Evolutionary conservation across 805 yeast species (phyloP).

Genomic region (Cyberlindnera saturnus): DNA sequence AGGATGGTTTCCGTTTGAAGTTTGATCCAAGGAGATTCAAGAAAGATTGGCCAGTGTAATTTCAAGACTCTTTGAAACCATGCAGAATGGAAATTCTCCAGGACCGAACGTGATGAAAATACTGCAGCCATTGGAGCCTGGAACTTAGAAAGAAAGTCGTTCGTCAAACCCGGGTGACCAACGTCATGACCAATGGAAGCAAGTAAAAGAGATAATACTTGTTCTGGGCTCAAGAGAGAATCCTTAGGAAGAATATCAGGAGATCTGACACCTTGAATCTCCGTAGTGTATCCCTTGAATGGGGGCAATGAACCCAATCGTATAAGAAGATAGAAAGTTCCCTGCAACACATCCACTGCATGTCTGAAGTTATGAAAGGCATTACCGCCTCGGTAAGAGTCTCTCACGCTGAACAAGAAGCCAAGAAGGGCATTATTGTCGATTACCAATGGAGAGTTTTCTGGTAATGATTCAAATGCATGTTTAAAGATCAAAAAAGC

Average conservation of each 20-base stretch:
- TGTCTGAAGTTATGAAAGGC: conserved; percentile 95
- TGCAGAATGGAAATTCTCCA: conserved; percentile 78
- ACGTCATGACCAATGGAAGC: conserved; percentile 94
- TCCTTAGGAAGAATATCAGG: background rate
- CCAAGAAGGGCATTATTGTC: conserved; percentile 44
- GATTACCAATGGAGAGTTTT: conserved; percentile 10
- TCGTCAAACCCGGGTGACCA: conserved; percentile 96
- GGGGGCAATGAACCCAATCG: conserved; percentile 22
- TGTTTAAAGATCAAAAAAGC: conserved; percentile 48
- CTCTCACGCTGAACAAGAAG: conserved; percentile 62
- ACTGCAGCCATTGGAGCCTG: conserved; percentile 57
- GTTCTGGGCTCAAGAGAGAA: conserved; percentile 28
- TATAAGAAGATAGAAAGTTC: conserved; percentile 60
- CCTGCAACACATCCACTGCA: conserved; percentile 93
- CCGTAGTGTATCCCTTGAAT: conserved; percentile 16
- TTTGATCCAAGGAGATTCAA: conserved; percentile 19
- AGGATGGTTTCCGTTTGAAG: conserved; percentile 41
- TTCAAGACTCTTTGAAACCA: conserved; percentile 48
- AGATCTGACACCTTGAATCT: background rate
- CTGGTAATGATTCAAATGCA: conserved; percentile 28
- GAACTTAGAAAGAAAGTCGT: conserved; percentile 55
- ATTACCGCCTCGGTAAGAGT: conserved; percentile 76
- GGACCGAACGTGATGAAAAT: conserved; percentile 60
- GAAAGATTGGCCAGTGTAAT: conserved; percentile 45
- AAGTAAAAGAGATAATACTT: conserved; percentile 56